A percentile compares a stretch with the other conserved stretches of the same genome.
These are phyloP conservation scores for Candida jianshihensis DNA, from an alignment of 805 yeast species.

Conservation along the genomic window DNA sequence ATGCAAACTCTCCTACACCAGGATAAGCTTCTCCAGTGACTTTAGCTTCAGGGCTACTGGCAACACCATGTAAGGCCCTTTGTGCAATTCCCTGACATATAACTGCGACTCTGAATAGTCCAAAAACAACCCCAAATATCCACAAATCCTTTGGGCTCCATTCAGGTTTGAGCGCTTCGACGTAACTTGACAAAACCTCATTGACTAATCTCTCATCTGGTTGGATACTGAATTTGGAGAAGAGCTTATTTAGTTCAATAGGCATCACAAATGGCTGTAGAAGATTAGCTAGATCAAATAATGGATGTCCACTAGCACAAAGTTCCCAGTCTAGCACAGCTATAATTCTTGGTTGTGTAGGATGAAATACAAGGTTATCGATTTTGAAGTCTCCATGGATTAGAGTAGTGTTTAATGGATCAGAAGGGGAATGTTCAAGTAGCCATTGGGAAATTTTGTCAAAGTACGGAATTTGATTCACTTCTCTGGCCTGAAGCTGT, in stretches of 20 bases:
- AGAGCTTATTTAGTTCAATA: slow-evolving; percentile 26
- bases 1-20: slow-evolving; percentile 24
- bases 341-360: slow-evolving; percentile 38
- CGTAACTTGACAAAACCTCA: slow-evolving; percentile 15
- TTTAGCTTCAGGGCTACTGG: slow-evolving; percentile 45
- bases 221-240: slow-evolving; percentile 18
- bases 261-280: slow-evolving; percentile 49
- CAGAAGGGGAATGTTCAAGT: slow-evolving; percentile 37
- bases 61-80: slow-evolving; percentile 43
- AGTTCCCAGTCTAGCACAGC: slow-evolving; percentile 64
- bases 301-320: slow-evolving; percentile 58
- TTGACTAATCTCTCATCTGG: slow-evolving; percentile 9
- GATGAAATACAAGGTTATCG: slow-evolving; percentile 58
- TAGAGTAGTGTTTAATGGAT: slow-evolving; percentile 36
- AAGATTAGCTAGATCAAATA: slow-evolving; percentile 53
- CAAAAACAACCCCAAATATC: slow-evolving; percentile 50
- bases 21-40: slow-evolving; percentile 28
- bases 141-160: slow-evolving; percentile 30
- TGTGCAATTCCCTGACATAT: slow-evolving; percentile 59
- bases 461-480: slow-evolving; percentile 43
- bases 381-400: slow-evolving; percentile 63
- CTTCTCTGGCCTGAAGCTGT: slow-evolving; percentile 28
- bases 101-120: slow-evolving; percentile 46
- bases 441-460: slow-evolving; percentile 36
- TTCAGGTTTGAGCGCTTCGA: slow-evolving; percentile 5